These are phyloP conservation scores for Chlorella vulgaris DNA, from an alignment of 139 green algal species.

Conservation along the genomic window DNA sequence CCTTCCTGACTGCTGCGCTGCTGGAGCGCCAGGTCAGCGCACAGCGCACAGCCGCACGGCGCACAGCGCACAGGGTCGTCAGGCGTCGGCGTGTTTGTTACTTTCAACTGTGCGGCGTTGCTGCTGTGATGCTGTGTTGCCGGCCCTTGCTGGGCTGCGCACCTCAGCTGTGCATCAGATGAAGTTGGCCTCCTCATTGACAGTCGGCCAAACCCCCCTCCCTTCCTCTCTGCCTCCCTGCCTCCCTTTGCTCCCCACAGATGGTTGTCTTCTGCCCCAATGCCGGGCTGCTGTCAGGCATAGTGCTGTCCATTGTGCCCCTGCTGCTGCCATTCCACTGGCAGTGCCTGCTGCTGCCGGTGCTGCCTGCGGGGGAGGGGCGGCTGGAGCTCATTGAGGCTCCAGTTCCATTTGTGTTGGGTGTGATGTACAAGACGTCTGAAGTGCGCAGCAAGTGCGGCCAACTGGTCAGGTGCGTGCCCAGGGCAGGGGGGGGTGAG, in stretches of 20 bases:
- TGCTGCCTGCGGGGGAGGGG: constrained; percentile 61
- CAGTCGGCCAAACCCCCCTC: not conserved
- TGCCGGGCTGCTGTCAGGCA: constrained; percentile 67
- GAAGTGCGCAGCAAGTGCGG: constrained; percentile 65
- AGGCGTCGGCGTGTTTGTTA: not conserved
- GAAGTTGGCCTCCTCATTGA: no score
- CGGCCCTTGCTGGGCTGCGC: not conserved
- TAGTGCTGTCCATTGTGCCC: constrained; percentile 81
- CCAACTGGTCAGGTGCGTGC: constrained; percentile 23
- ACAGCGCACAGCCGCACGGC: not conserved
- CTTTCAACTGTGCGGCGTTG: not conserved
- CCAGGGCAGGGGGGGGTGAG: not conserved
- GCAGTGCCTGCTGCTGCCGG: constrained; percentile 87
- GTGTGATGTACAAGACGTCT: constrained; percentile 87
- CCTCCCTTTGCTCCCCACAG: not conserved
- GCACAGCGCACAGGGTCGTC: not conserved
- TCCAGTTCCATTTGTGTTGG: constrained; percentile 83
- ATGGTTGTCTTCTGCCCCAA: constrained; percentile 77
- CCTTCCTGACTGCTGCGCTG: constrained; percentile 75
- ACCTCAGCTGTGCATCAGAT: not conserved
- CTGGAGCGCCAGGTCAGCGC: constrained; percentile 68
- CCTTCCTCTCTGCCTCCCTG: not conserved
- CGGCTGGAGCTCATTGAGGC: constrained; percentile 60
- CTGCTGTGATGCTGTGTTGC: not conserved
- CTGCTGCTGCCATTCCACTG: constrained; percentile 87